Conservation (phyloP, 176 grass and related monocot species). For the Dactylis glomerata region DNA sequence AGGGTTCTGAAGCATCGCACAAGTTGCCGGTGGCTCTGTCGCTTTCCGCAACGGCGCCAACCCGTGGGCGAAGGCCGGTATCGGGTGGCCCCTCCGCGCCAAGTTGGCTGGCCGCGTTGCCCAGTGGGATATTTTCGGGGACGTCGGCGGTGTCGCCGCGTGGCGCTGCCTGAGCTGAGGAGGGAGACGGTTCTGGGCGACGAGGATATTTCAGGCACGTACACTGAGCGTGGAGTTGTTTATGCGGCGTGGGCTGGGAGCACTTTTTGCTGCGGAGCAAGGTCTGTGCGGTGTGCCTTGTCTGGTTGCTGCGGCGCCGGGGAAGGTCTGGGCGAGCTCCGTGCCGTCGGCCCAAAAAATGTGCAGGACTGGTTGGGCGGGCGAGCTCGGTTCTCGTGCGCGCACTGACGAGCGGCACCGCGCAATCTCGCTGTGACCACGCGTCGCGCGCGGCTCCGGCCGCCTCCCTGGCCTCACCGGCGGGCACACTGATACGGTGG, state of each 20-base stretch:
- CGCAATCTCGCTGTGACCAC: not conserved
- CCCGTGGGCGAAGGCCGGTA: not conserved
- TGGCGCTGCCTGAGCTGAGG: not conserved
- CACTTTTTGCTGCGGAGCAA: not conserved
- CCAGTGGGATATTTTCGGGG: not conserved
- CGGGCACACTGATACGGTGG: no score
- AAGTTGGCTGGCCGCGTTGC: conserved; percentile 7
- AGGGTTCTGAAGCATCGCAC: conserved; percentile 42
- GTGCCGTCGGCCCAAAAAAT: not conserved
- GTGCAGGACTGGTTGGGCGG: not conserved
- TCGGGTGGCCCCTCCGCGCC: not conserved
- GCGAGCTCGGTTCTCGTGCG: not conserved
- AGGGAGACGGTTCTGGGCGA: not conserved
- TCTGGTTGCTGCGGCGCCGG: not conserved
- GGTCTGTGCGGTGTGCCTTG: not conserved
- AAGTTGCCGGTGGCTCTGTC: not conserved
- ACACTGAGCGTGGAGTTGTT: not conserved
- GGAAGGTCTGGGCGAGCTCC: not conserved
- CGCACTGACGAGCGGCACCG: not conserved
- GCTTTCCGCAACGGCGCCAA: conserved; percentile 28
- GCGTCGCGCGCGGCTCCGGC: not conserved
- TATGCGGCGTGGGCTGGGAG: not conserved
- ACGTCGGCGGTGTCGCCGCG: not conserved
- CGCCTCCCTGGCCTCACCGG: not conserved
- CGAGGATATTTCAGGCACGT: no score